phyloP scores from a whole-genome alignment of 805 yeast genomes.

The Zygosaccharomyces pseudorouxii region DNA sequence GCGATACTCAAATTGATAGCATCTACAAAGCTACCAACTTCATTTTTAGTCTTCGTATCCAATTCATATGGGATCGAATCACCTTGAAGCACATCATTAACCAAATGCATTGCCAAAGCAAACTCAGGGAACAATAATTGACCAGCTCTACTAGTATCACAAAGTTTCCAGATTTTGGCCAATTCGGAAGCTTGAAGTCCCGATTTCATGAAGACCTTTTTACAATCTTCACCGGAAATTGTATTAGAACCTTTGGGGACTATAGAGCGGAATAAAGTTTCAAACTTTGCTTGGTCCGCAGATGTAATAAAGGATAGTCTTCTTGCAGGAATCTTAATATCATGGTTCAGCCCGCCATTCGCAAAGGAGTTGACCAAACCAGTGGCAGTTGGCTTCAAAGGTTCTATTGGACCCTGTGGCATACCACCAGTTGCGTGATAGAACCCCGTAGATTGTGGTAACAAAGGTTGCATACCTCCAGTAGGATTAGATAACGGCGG shows the following conservation, averaged over 20 bases:
- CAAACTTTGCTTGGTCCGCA: conserved; percentile 82
- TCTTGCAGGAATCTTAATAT: conserved; percentile 63
- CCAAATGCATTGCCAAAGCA: conserved; percentile 84
- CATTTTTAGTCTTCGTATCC: conserved; percentile 71
- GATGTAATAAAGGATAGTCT: conserved; percentile 81
- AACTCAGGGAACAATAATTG: conserved; percentile 87
- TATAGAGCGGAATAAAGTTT: conserved; percentile 73
- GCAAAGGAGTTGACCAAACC: conserved; percentile 44
- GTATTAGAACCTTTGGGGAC: conserved; percentile 51
- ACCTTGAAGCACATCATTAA: conserved; percentile 72
- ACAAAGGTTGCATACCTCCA: conserved; percentile 32
- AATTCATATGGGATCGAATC: conserved; percentile 68
- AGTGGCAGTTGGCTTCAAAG: conserved; percentile 42
- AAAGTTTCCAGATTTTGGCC: conserved; percentile 83
- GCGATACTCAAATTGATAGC: conserved; percentile 77
- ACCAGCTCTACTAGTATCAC: conserved; percentile 88
- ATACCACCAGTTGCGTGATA: conserved; percentile 25
- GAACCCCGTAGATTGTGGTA: conserved; percentile 43
- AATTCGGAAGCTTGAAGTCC: conserved; percentile 68
- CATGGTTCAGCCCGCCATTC: conserved; percentile 47
- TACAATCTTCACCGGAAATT: conserved; percentile 67
- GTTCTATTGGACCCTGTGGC: conserved; percentile 30
- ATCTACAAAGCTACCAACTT: conserved; percentile 85
- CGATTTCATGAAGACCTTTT: conserved; percentile 74
- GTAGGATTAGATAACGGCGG: conserved; percentile 25